Evolutionary conservation across 345 rosid genomes (phyloP), one percentile per base, ranked within the genome.

Genomic region (Carallia pectinifolia): DNA sequence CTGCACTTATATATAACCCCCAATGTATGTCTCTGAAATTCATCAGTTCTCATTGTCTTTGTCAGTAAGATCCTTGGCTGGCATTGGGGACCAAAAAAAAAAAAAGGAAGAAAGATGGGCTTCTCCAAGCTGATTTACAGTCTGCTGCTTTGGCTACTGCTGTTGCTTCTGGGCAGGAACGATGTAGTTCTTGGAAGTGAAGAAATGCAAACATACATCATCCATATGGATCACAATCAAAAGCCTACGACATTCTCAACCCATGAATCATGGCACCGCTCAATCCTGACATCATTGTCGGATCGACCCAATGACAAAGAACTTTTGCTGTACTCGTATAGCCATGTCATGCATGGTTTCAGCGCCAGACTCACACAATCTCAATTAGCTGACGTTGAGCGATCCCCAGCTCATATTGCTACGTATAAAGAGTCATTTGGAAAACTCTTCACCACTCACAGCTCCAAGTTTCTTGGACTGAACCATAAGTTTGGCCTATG

Each of bases 301-400:
- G 1, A 69, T 59, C 69, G 56, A n/a, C 31, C 40, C 53, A 33
- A 64, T 19, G 75, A 47, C 5, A 15, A 72, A 0, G 73, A 72
- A 54, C 39, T 58, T 67, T 23, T 85, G 3, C 61, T 85, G 12
- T 83, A 83, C 58, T 73, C 85, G 0, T 83, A 86, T 58, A 76
- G 61, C 62, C 83, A 83, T 55, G 85, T 66, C 54, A 54, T 80
- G 31, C 80, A 83, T n/a, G 89, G 85, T 2, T 85, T 85, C 34
- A 85, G 87, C 23, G 84, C 85, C 8, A 83, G 80, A 73, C 81
- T 81, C 44, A 83, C 89, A 1, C 48, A 50, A 1, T 77, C 81
- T 38, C 87, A 83, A 44, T 40, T 81, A 15, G 56, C 77, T 12
- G 78, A 75, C 68, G 64, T 83, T 18, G 84, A 83, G 73, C 76